A percentile compares a stretch with the other conserved stretches of the same genome.
Conservation (phyloP, 805 yeast species). For the Suhomyces canberraensis region DNA sequence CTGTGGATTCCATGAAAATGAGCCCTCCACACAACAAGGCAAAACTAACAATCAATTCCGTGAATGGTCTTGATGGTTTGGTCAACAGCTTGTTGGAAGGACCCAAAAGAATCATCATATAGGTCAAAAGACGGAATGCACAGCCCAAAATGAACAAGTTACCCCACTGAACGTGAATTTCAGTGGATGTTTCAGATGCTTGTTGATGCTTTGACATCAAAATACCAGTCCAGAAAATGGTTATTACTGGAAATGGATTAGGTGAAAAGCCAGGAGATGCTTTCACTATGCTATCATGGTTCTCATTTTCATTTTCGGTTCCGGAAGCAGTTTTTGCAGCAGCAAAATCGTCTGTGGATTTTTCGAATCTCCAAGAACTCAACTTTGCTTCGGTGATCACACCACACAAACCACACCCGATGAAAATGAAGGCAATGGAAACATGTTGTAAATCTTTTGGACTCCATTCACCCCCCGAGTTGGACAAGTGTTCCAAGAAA, state of each 20-base stretch:
- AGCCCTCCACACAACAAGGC: conserved; percentile 84
- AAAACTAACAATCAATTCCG: conserved; percentile 79
- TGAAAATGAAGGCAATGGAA: conserved; percentile 85
- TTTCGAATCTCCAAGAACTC: conserved; percentile 55
- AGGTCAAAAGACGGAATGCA: conserved; percentile 66
- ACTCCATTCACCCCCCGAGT: conserved; percentile 76
- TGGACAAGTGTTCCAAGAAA: conserved; percentile 77
- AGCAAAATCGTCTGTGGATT: conserved; percentile 24
- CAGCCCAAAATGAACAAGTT: conserved; percentile 78
- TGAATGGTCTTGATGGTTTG: conserved; percentile 62
- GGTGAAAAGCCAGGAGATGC: conserved; percentile 77
- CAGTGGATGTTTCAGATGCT: conserved; percentile 72
- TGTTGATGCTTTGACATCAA: conserved; percentile 95
- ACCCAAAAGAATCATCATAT: conserved; percentile 50
- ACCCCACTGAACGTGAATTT: conserved; percentile 92
- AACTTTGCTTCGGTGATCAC: conserved; percentile 71
- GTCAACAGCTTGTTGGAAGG: conserved; percentile 19
- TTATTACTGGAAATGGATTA: conserved; percentile 91
- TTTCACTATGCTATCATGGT: conserved; percentile 13
- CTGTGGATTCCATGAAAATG: conserved; percentile 88
- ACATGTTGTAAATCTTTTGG: conserved; percentile 89
- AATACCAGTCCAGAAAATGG: conserved; percentile 94
- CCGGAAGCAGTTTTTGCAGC: conserved; percentile 1
- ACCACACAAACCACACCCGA: conserved; percentile 93
- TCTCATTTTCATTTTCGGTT: conserved; percentile 7